phyloP scores from a whole-genome alignment of 306 rosid species.

The Vigna hirtella region DNA sequence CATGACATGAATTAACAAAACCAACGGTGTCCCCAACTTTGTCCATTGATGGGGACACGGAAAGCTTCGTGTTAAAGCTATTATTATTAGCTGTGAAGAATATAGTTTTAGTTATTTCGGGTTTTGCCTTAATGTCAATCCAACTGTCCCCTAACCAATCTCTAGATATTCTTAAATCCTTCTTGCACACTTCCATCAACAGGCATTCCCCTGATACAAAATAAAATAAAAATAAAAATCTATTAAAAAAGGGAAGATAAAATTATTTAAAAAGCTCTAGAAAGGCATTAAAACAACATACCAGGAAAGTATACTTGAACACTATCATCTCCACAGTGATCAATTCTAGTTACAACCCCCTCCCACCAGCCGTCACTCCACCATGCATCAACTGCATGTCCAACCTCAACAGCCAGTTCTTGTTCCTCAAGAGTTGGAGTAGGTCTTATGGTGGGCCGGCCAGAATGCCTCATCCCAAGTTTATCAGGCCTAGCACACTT shows the following conservation, averaged over 20 bases:
- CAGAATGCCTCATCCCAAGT: conserved; percentile 82
- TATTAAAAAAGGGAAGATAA: conserved; percentile 7
- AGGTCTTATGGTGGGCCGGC: conserved; percentile 81
- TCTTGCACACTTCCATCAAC: conserved; percentile 59
- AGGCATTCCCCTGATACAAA: conserved; percentile 76
- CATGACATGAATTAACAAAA: conserved; percentile 51
- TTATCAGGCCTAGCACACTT: conserved; percentile 87
- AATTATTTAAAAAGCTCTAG: not conserved
- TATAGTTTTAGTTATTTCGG: conserved; percentile 65
- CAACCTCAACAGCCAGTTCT: conserved; percentile 62
- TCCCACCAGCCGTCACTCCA: conserved; percentile 99
- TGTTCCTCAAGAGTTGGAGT: conserved; percentile 61
- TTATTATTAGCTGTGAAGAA: conserved; percentile 45
- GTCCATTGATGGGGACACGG: conserved; percentile 51
- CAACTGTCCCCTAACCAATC: conserved; percentile 92
- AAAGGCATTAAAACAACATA: conserved; percentile 44
- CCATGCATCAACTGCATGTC: conserved; percentile 94
- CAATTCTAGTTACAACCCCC: conserved; percentile 76
- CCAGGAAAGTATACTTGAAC: conserved; percentile 84
- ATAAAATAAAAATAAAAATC: not conserved
- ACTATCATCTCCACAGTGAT: conserved; percentile 47
- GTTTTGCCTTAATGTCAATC: conserved; percentile 69
- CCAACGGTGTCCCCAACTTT: conserved; percentile 53
- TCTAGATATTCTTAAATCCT: conserved; percentile 80
- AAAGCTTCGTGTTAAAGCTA: conserved; percentile 51